Base-by-base conservation (phyloP, 2,329 filamentous ascomycete species). In the Epichloe bromicola region DNA sequence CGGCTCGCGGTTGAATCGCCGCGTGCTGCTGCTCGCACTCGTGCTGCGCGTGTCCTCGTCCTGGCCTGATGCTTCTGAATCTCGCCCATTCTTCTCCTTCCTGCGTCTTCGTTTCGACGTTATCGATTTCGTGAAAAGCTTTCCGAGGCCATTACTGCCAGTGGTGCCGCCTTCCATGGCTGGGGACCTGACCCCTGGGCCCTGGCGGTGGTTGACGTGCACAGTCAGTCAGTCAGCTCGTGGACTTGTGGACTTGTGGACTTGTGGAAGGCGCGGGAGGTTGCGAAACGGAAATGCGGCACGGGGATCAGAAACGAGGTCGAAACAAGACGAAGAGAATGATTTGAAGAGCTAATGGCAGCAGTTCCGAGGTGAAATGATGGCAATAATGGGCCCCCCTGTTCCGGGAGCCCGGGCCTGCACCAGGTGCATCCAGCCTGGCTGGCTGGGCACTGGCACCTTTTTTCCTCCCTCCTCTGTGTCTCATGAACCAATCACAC, bases 91-190 rank as follows among this genome's bases (percentile, higher is more conserved):
- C 48, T 69, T 65, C 50, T 74, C 69, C 62, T 70, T 74, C 63
- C 69, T 74, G 51, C 69, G 69, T 46, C 73, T 70, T 45, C 74
- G 72, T 59, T 73, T 76, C 46, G 69, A 68, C 30, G 67, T 65
- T 50, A 80, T 70, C 38, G 70, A 67, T 59, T 74, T 78, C 48
- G 76, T 71, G 37, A 82, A 63, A 33, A 81, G 68, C 64, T 77
- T 80, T 52, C 67, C 70, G 42, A 78, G 63, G 12, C 68, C 66
- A 55, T 62, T 68, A 50, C 54, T 53, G 48, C 48, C 30, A 38
- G 43, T 54, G 44, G 47, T 56, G 56, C 53, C 53, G 34, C 10
- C 30, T 11, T 55, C 55, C 55, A 57, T 58, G 48, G 49, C 49
- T 49, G 47, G 33, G n/a, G 23, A 19, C 26, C 11, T 15, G 36